phyloP scores from a whole-genome alignment of 2,329 filamentous ascomycete species.

The Coniochaeta hoffmannii region DNA sequence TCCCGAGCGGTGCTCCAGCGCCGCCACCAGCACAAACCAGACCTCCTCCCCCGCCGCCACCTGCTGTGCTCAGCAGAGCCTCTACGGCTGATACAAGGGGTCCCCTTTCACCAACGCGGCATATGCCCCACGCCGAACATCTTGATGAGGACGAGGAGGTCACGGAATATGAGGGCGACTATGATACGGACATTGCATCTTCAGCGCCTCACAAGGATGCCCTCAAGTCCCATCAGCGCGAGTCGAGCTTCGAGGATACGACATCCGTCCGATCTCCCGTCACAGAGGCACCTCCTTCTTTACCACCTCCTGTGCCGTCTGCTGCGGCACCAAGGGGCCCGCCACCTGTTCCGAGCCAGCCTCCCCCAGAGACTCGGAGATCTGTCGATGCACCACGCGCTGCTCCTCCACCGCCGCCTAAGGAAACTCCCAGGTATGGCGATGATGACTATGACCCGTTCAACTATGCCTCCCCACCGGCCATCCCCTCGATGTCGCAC shows the following conservation, averaged over 20 bases:
- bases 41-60: slow-evolving; percentile 62
- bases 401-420: slow-evolving; percentile 57
- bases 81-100: slow-evolving; percentile 49
- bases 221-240: slow-evolving; percentile 70
- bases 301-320: slow-evolving; percentile 50
- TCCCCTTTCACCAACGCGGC: slow-evolving; percentile 30
- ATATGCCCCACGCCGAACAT: slow-evolving; percentile 41
- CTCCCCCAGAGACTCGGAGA: slow-evolving; percentile 43
- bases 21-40: slow-evolving; percentile 44
- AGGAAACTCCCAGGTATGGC: slow-evolving; percentile 31
- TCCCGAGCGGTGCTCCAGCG: slow-evolving; percentile 47
- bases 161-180: slow-evolving; percentile 94
- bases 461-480: slow-evolving; percentile 38
- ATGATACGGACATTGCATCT: slow-evolving; percentile 95
- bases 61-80: slow-evolving; percentile 45
- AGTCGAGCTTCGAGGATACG: slow-evolving; percentile 68
- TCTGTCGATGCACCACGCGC: slow-evolving; percentile 66
- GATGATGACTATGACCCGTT: slow-evolving; percentile 67
- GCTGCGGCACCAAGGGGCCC: slow-evolving; percentile 48
- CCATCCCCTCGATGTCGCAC: slow-evolving; percentile 16
- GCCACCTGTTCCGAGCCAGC: slow-evolving; percentile 58
- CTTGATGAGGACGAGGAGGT: slow-evolving; percentile 71
- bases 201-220: slow-evolving; percentile 91
- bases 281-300: slow-evolving; percentile 33
- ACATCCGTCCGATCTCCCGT: slow-evolving; percentile 51